These are phyloP conservation scores for Blastocystis sp. DNA, from an alignment of 352 stramenopile genomes.

Conservation along the genomic window DNA sequence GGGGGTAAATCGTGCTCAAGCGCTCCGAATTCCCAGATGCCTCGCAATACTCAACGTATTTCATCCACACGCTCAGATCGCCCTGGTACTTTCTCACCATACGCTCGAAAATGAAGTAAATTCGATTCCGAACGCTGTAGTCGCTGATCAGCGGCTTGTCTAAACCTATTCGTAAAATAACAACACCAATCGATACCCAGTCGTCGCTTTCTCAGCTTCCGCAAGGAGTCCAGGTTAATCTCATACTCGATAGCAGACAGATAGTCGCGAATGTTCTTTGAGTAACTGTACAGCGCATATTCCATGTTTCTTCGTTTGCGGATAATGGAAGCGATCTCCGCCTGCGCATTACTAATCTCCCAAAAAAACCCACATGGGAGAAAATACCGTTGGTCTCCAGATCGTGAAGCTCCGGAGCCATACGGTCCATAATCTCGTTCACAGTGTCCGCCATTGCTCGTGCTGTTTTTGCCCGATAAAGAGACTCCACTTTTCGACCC, in stretches of 20 bases:
- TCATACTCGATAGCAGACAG: conserved; percentile 60
- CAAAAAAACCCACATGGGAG: conserved; percentile 59
- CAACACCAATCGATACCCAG: not conserved
- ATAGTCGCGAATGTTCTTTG: conserved; percentile 53
- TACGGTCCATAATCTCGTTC: conserved; percentile 65
- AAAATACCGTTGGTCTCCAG: conserved; percentile 66
- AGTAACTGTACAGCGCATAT: conserved; percentile 46
- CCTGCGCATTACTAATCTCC: conserved; percentile 18
- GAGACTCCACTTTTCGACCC: no score
- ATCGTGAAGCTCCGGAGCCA: conserved; percentile 47
- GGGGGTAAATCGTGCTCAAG: conserved; percentile 19
- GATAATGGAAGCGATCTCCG: conserved; percentile 67
- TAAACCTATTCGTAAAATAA: conserved; percentile 25
- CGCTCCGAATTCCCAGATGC: not conserved
- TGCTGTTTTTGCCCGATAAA: no score
- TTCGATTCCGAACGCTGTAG: conserved; percentile 17
- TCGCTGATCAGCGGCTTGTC: conserved; percentile 24
- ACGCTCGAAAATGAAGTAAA: conserved; percentile 47
- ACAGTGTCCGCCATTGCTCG: conserved; percentile 65
- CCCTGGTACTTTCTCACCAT: conserved; percentile 45
- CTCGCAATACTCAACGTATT: conserved; percentile 67
- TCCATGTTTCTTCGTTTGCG: conserved; percentile 60
- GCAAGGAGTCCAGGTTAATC: conserved; percentile 65
- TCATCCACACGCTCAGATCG: conserved; percentile 65
- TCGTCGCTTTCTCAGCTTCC: conserved; percentile 50